Conservation (phyloP, 2,329 filamentous ascomycete genomes). For the Venturia oleaginea region DNA sequence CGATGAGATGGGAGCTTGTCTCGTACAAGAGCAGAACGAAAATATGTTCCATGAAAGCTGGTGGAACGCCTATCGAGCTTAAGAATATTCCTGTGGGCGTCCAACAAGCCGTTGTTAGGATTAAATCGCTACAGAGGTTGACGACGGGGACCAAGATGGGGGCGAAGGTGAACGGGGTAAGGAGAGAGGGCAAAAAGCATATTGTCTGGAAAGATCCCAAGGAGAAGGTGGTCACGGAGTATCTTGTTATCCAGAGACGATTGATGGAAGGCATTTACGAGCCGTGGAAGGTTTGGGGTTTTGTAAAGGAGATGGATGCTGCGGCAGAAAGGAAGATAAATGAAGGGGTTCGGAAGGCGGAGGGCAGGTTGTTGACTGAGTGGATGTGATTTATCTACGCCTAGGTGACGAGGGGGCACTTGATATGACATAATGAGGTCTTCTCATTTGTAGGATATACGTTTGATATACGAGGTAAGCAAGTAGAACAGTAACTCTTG, state of each 20-base stretch:
- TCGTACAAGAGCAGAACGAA: not conserved
- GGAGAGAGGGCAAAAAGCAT: not conserved
- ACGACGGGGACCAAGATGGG: not conserved
- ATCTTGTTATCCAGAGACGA: slow-evolving; percentile 10
- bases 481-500: not conserved
- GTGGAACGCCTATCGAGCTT: not conserved
- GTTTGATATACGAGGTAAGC: not conserved
- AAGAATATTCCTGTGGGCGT: not conserved
- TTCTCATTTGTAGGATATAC: not conserved
- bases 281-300: slow-evolving; percentile 12
- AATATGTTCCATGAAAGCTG: not conserved
- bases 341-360: not conserved
- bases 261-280: slow-evolving; percentile 4
- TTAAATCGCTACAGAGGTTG: not conserved
- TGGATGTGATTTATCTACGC: not conserved
- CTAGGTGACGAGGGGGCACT: not conserved
- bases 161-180: not conserved
- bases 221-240: slow-evolving; percentile 4
- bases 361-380: not conserved
- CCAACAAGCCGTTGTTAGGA: slow-evolving; percentile 7
- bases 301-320: slow-evolving; percentile 7
- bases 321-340: not conserved
- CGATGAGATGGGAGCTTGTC: not conserved
- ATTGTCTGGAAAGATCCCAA: slow-evolving; percentile 6
- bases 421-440: not conserved